Evolutionary conservation across 768 basidiomycete genomes (phyloP), one percentile per base, ranked within the genome.

Genomic region (Rhizopogon vesiculosus): DNA sequence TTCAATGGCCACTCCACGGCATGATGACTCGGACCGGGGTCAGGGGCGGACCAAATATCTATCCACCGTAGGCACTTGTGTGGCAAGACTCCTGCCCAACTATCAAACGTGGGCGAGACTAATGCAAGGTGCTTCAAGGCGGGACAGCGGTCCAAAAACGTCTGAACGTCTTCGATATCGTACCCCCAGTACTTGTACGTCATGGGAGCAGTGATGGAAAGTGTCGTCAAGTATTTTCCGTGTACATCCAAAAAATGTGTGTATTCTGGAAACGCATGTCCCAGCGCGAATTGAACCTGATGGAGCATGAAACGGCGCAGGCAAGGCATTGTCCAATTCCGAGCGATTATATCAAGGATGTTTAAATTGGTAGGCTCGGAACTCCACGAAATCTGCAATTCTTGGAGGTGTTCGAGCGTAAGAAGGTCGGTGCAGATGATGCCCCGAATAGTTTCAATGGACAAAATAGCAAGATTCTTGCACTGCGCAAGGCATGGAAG

Each of bases 11-110:
- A 18, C 31, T 15, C 31, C 33, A 45, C 25, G 22, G 3, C 41
- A 33, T 12, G 28, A 5, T 25, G 3, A 25, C 25, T 25, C 25
- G 25, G 25, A 25, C 0, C 25, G 25, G 39, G 42, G 15, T 28
- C 7, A n/a, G 19, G 25, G 12, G 55, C 18, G 22, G 5, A 25
- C 56, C 56, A 54, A n/a, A 54, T 54, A 40, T 54, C 53, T 12
- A 54, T 44, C 40, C 44, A 39, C 25, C n/a, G 53, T 13, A 56
- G 9, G 18, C 4, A 31, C 10, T 28, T 33, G 39, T 56, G 56
- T 5, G 19, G 54, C 25, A 25, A 25, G 25, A 5, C 4, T 25
- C 4, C 25, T 25, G 25, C 25, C 25, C 25, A 25, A 25, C 25
- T 4, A 25, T 25, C 0, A 25, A 4, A 25, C 25, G 25, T 25